Percentiles rank a stretch among this genome's conserved stretches.
These are phyloP conservation scores for Aspergillus avenaceus DNA, from an alignment of 495 filamentous ascomycete species.

Conservation along the genomic window DNA sequence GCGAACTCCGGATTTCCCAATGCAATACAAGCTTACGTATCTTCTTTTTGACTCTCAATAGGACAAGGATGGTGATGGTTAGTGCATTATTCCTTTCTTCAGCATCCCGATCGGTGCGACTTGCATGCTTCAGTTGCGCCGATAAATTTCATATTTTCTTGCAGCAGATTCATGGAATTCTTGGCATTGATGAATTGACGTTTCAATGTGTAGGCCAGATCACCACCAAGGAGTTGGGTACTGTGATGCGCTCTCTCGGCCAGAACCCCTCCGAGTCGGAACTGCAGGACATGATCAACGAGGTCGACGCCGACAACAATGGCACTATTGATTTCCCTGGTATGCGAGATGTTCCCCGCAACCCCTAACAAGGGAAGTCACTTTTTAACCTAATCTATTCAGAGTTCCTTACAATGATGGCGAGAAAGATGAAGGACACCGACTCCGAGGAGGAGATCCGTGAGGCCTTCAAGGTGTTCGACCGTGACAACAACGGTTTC, in stretches of 20 bases:
- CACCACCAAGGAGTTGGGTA: slow-evolving; percentile 98
- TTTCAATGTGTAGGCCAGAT: slow-evolving; percentile 71
- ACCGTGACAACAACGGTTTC: slow-evolving; percentile 99
- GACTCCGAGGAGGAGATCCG: slow-evolving; percentile 99
- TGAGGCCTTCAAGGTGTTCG: slow-evolving; percentile 93
- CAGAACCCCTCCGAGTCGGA: slow-evolving; percentile 99
- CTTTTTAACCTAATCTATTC: not conserved
- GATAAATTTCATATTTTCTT: not conserved
- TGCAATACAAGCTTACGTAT: slow-evolving; percentile 15
- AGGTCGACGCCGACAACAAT: slow-evolving; percentile 99
- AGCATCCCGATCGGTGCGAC: slow-evolving; percentile 5
- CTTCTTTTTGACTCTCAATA: slow-evolving; percentile 36
- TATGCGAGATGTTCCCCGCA: slow-evolving; percentile 36
- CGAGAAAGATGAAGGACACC: slow-evolving; percentile 99
- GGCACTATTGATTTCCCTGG: slow-evolving; percentile 99
- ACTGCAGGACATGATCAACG: slow-evolving; percentile 99
- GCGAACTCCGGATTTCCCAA: not conserved
- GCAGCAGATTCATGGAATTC: not conserved
- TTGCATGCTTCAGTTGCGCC: not conserved
- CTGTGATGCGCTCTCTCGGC: slow-evolving; percentile 98
- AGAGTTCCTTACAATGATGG: slow-evolving; percentile 99
- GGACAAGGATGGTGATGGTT: slow-evolving; percentile 99
- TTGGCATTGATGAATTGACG: slow-evolving; percentile 3
- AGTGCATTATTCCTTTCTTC: slow-evolving; percentile 40
- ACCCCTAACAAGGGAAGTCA: not conserved